A percentile compares a stretch with the other conserved stretches of the same genome.
These are phyloP conservation scores for Cadophora sp. DNA, from an alignment of 2,329 filamentous ascomycete species.

Conservation along the genomic window DNA sequence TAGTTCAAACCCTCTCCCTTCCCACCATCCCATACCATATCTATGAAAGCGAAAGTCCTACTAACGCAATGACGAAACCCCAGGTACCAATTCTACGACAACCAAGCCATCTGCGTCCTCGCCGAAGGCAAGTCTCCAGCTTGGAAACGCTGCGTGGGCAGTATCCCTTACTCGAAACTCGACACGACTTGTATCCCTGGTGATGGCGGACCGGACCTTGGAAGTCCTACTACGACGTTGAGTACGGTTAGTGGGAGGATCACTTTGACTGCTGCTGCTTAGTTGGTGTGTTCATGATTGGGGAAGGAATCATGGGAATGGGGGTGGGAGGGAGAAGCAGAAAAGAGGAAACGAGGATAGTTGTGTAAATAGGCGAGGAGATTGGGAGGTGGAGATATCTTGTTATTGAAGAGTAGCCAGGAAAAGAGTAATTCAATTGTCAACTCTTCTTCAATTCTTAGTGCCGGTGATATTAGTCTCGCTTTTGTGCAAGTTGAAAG, in stretches of 20 bases:
- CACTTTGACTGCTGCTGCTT: conserved; percentile 19
- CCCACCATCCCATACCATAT: background rate
- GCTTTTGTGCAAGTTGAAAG: background rate
- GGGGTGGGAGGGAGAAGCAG: background rate
- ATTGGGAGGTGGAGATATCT: background rate
- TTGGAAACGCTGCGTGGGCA: conserved; percentile 30
- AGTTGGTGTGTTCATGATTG: background rate
- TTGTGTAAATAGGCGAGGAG: background rate
- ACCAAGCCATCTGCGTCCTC: conserved; percentile 34
- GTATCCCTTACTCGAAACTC: conserved; percentile 24
- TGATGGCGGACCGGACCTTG: conserved; percentile 27
- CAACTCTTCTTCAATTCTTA: background rate
- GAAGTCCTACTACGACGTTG: conserved; percentile 13
- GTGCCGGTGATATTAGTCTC: background rate
- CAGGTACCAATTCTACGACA: conserved; percentile 36
- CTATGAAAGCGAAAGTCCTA: background rate
- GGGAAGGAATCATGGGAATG: background rate
- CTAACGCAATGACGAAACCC: too few relatives aligned
- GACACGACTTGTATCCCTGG: conserved; percentile 37
- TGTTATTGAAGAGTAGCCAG: background rate
- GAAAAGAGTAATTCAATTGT: background rate
- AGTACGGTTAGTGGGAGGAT: conserved; percentile 11
- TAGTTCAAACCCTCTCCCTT: background rate
- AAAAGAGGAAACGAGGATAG: background rate
- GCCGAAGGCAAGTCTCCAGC: background rate